Evolutionary conservation across 179 eudicot species (phyloP).

Genomic region (Drosera spatulata): DNA sequence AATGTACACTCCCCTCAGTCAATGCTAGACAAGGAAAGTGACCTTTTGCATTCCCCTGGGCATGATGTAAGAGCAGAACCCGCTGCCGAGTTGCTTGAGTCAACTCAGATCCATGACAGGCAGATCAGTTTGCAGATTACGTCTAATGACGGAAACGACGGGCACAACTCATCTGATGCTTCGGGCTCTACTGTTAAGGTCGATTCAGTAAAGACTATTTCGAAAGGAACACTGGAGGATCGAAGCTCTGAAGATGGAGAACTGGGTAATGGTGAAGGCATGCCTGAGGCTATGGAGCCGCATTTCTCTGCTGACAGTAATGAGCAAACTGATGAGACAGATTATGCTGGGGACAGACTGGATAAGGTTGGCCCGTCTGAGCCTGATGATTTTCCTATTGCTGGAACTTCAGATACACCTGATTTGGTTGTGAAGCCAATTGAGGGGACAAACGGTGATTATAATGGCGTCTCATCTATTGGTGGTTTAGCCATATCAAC

Average conservation of each 20-base stretch:
- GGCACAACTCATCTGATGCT: conserved; percentile 19
- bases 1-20: neutral
- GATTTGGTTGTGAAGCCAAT: conserved; percentile 17
- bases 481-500: conserved; percentile 3
- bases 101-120: conserved; percentile 12
- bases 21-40: conserved; percentile 13
- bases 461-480: conserved; percentile 11
- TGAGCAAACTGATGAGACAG: conserved; percentile 14
- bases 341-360: conserved; percentile 17
- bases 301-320: conserved; percentile 15
- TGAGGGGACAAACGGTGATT: conserved; percentile 9
- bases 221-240: conserved; percentile 18
- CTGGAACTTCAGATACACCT: conserved; percentile 17
- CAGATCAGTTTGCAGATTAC: conserved; percentile 10
- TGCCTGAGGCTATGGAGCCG: conserved; percentile 12
- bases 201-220: conserved; percentile 16
- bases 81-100: conserved; percentile 13
- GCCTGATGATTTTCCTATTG: conserved; percentile 9
- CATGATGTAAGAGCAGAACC: conserved; percentile 12
- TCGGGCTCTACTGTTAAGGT: conserved; percentile 17
- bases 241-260: conserved; percentile 11
- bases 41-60: conserved; percentile 13
- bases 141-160: conserved; percentile 11
- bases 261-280: conserved; percentile 14
- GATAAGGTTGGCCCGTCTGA: conserved; percentile 13